Base-by-base conservation (phyloP, 2,329 filamentous ascomycete species). In the Penicillium sp. region DNA sequence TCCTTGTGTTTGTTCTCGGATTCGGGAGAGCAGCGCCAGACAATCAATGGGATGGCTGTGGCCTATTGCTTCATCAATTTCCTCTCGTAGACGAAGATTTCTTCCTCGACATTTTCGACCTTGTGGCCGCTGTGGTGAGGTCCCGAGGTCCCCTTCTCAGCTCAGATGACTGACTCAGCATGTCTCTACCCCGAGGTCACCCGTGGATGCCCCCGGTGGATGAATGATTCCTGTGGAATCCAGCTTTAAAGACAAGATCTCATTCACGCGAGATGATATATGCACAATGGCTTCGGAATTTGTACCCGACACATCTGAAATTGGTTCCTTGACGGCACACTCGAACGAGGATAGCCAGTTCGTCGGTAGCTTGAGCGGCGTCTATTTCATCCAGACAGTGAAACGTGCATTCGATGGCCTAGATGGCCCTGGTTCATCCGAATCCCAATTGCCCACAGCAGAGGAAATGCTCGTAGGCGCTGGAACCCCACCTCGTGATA, bases 361-460 rank as follows among this genome's bases (percentile, higher is more conserved):
- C 62, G 77, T 82, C 31, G 80, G 81, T 26, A 81, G 78, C 61
- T 79, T 79, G 13, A 80, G 76, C 39, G 80, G 81, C 4, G 78
- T 82, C 43, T 82, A 78, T 66, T 82, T 82, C 66, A 75, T 80
- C 61, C 81, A 82, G 56, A 82, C 80, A 1, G 81, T 82, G 53
- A 78, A 78, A 40, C 74, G 76, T 32, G 79, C 79, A n/a, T 82
- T 82, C 63, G 65, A 69, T 20, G 69, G 71, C 7, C 61, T 73
- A 29, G 66, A 67, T 43, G 48, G 60, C 9, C 56, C 58, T 4
- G 55, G 38, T 14, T 55, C 62, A 26, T 56, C 60, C 20, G 61
- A 56, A 6, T 58, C 57, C 13, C 62, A 62, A 2, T 72, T 73
- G 11, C 71, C 71, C 4, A 63, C 59, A 3, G 66, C 71, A 34